Evolutionary conservation across 1,284 basidiomycete genomes (phyloP).

Genomic region (Mrakiaceae sp.): DNA sequence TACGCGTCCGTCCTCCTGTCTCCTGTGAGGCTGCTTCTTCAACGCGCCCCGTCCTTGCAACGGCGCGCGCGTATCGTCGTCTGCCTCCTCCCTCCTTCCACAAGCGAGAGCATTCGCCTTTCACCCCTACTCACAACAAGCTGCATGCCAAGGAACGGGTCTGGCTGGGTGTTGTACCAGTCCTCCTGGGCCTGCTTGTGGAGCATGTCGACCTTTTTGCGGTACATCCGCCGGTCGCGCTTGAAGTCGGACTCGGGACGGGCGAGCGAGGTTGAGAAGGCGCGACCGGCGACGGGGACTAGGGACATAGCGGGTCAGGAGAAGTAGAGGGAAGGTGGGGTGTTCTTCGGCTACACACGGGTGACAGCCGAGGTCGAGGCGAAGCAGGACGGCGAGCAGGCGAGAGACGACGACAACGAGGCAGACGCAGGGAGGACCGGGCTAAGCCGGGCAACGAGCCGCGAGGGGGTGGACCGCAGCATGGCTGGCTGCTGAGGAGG

Average conservation of each 20-base stretch:
- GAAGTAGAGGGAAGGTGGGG: too few species aligned
- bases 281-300: neutral
- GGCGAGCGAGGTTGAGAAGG: neutral
- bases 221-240: neutral
- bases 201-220: neutral
- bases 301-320: too few species aligned
- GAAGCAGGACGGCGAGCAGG: too few species aligned
- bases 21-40: neutral
- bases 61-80: too few species aligned
- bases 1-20: neutral
- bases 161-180: constrained; percentile 12
- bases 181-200: neutral
- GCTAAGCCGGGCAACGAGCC: too few species aligned
- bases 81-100: neutral
- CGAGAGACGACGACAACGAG: too few species aligned
- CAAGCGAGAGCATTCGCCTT: neutral
- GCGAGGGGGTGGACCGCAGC: too few species aligned
- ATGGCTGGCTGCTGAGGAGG: too few species aligned
- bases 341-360: too few species aligned
- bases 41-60: neutral
- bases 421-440: too few species aligned
- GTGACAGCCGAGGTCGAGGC: too few species aligned
- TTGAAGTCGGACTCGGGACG: neutral
- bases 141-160: constrained; percentile 15
- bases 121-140: constrained; percentile 1